Evolutionary conservation across 2,329 filamentous ascomycete species (phyloP).

Genomic region (Diplodia mutila): DNA sequence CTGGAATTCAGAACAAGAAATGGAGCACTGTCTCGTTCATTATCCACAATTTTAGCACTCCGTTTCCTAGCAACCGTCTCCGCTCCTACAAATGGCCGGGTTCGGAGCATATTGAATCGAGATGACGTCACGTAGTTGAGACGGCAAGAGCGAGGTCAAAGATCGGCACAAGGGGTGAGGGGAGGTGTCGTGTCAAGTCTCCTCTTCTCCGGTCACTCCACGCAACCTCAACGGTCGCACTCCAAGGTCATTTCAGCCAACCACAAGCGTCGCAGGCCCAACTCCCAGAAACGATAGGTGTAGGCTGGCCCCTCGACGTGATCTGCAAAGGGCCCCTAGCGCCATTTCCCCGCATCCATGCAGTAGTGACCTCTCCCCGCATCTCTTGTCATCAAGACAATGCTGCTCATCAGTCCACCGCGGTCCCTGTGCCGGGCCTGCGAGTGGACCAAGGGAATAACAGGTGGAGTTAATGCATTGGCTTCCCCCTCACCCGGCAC

Average conservation of each 20-base stretch:
- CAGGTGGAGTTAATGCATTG: slow-evolving; percentile 1
- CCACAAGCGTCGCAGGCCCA: neutral
- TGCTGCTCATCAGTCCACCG: neutral
- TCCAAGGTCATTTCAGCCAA: neutral
- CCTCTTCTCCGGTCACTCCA: neutral
- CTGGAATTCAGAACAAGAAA: too few relatives aligned
- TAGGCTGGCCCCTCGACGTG: neutral
- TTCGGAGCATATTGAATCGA: too few relatives aligned
- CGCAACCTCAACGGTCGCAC: neutral
- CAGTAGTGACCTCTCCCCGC: neutral
- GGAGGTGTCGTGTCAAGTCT: neutral
- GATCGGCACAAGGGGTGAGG: slow-evolving; percentile 1
- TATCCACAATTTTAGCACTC: too few relatives aligned
- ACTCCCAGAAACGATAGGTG: neutral
- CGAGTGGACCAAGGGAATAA: neutral
- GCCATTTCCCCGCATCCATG: slow-evolving; percentile 6
- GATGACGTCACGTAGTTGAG: neutral
- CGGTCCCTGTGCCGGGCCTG: neutral
- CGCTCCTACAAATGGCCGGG: neutral
- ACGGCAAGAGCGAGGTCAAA: neutral
- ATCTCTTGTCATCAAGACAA: neutral
- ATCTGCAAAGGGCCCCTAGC: neutral
- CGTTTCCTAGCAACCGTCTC: too few relatives aligned
- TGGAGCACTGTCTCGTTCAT: too few relatives aligned
- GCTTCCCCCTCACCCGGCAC: slow-evolving; percentile 10